A percentile compares a stretch with the other conserved stretches of the same genome.
phyloP scores from a whole-genome alignment of 805 yeast species.

The Zygosaccharomyces siamensis region DNA sequence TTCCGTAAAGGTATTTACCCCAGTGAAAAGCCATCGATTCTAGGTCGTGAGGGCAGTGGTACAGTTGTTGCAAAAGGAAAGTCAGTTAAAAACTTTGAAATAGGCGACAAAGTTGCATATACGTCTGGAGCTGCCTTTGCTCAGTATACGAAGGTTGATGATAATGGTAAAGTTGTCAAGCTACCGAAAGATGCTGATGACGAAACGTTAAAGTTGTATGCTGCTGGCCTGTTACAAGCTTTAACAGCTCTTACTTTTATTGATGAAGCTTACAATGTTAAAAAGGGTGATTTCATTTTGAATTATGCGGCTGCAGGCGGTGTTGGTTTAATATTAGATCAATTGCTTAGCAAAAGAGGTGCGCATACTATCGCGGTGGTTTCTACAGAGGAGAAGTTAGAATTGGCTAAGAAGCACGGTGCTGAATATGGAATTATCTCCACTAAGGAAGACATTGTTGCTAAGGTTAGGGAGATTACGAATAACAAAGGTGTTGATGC shows the following conservation, averaged over 20 bases:
- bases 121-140: constrained; percentile 55
- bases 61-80: constrained; percentile 60
- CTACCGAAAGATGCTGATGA: constrained; percentile 47
- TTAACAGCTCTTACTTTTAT: constrained; percentile 74
- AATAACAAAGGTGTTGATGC: constrained; percentile 63
- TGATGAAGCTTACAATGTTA: constrained; percentile 58
- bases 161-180: constrained; percentile 39
- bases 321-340: constrained; percentile 69
- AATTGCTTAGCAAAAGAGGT: constrained; percentile 57
- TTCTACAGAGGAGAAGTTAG: constrained; percentile 67
- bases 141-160: constrained; percentile 56
- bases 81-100: constrained; percentile 47
- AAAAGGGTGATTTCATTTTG: constrained; percentile 65
- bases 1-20: constrained; percentile 79
- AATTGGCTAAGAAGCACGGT: constrained; percentile 62
- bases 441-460: constrained; percentile 51
- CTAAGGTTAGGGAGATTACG: constrained; percentile 55
- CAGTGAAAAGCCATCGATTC: constrained; percentile 49
- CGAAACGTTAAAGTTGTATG: constrained; percentile 49
- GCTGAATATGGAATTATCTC: constrained; percentile 68
- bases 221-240: constrained; percentile 64
- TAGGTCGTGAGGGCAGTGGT: constrained; percentile 77
- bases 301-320: constrained; percentile 97
- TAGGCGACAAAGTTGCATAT: constrained; percentile 72
- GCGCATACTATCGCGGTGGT: constrained; percentile 84